These are phyloP conservation scores for Mallotus japonicus DNA, from an alignment of 441 rosid genomes.

Conservation along the genomic window DNA sequence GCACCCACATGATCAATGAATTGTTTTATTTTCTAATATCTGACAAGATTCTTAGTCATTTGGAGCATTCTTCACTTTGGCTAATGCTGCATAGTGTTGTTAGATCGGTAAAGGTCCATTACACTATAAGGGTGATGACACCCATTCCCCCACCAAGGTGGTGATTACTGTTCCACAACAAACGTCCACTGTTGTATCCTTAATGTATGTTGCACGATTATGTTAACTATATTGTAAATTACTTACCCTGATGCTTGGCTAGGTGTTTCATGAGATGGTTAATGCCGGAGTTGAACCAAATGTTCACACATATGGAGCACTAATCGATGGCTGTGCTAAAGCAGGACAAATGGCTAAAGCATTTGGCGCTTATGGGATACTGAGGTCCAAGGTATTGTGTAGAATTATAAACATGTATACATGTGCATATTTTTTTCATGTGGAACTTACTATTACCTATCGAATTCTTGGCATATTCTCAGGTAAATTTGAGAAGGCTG, in stretches of 20 bases:
- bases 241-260: conserved; percentile 10
- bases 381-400: conserved; percentile 86
- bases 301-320: conserved; percentile 86
- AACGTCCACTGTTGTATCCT: not conserved
- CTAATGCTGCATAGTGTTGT: not conserved
- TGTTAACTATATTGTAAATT: conserved; percentile 6
- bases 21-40: not conserved
- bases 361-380: conserved; percentile 95
- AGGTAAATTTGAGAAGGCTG: conserved; percentile 4
- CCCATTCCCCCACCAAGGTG: not conserved
- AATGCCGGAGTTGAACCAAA: conserved; percentile 91
- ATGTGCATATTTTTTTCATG: conserved; percentile 4
- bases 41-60: conserved; percentile 1
- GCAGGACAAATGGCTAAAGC: conserved; percentile 98
- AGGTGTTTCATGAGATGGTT: conserved; percentile 94
- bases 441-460: conserved; percentile 6
- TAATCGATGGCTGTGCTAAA: conserved; percentile 96
- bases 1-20: not conserved
- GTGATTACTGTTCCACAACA: not conserved
- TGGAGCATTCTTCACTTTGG: not conserved
- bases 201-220: not conserved
- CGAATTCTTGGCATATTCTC: not conserved
- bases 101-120: not conserved
- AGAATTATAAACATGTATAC: conserved; percentile 2
- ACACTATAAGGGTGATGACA: not conserved